Percentiles rank a stretch among this genome's conserved stretches.
Conservation (phyloP, 306 rosid genomes). For the Lotus japonicus region DNA sequence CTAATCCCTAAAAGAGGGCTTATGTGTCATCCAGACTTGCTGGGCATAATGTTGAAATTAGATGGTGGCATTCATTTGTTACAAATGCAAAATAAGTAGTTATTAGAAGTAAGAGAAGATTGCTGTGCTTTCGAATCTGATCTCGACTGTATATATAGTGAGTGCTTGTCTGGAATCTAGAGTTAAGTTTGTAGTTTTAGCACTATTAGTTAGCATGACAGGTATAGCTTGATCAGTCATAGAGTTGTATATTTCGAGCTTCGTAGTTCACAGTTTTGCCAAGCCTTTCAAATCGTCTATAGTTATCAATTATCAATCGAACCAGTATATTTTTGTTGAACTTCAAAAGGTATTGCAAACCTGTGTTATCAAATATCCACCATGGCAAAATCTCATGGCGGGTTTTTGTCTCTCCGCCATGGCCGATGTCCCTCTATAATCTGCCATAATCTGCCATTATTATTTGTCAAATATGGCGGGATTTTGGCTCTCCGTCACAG, state of each 20-base stretch:
- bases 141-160: not conserved
- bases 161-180: not conserved
- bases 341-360: not conserved
- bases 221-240: not conserved
- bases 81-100: not conserved
- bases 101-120: not conserved
- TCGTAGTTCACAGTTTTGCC: not conserved
- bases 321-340: not conserved
- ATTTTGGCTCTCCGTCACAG: no score
- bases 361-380: no score
- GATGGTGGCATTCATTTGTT: not conserved
- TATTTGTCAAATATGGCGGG: no score
- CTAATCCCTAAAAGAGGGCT: not conserved
- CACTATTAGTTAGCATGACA: slow-evolving; percentile 6
- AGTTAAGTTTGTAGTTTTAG: not conserved
- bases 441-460: no score
- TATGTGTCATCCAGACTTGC: not conserved
- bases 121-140: not conserved
- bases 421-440: no score
- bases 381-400: no score
- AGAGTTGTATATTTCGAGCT: not conserved
- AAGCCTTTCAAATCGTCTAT: not conserved
- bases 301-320: not conserved
- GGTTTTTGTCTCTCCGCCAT: no score
- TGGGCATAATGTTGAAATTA: not conserved